phyloP scores from a whole-genome alignment of 2,329 filamentous ascomycete species.

The Tympanopsis confertula region DNA sequence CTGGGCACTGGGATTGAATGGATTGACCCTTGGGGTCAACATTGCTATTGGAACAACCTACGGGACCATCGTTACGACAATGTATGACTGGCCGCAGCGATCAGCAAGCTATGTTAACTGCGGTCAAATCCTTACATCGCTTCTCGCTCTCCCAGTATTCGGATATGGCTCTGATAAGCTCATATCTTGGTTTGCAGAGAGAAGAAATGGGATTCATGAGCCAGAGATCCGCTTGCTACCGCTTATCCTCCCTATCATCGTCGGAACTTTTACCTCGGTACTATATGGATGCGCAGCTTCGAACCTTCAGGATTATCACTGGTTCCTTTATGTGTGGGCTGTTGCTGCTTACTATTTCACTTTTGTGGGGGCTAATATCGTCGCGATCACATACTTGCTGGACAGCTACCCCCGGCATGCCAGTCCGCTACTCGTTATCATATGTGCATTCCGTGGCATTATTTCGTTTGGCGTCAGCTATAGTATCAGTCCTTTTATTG shows the following conservation, averaged over 20 bases:
- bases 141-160: constrained; percentile 23
- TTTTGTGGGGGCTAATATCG: constrained; percentile 28
- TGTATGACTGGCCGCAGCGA: constrained; percentile 22
- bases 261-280: constrained; percentile 22
- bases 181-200: constrained; percentile 18
- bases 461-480: constrained; percentile 26
- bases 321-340: constrained; percentile 17
- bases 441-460: constrained; percentile 30
- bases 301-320: constrained; percentile 19
- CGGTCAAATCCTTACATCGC: constrained; percentile 23
- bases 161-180: constrained; percentile 24
- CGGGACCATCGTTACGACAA: constrained; percentile 18
- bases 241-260: constrained; percentile 19
- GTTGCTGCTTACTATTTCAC: constrained; percentile 18
- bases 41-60: constrained; percentile 29
- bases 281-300: constrained; percentile 23
- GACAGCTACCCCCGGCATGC: constrained; percentile 29
- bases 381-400: constrained; percentile 28
- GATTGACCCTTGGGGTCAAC: constrained; percentile 24
- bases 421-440: constrained; percentile 28
- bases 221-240: constrained; percentile 23
- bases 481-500: constrained; percentile 14
- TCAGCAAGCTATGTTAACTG: constrained; percentile 22
- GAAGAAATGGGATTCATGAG: constrained; percentile 25
- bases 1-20: constrained; percentile 26